Base-by-base conservation (phyloP, 2,329 filamentous ascomycete genomes). In the Truncatella angustata region DNA sequence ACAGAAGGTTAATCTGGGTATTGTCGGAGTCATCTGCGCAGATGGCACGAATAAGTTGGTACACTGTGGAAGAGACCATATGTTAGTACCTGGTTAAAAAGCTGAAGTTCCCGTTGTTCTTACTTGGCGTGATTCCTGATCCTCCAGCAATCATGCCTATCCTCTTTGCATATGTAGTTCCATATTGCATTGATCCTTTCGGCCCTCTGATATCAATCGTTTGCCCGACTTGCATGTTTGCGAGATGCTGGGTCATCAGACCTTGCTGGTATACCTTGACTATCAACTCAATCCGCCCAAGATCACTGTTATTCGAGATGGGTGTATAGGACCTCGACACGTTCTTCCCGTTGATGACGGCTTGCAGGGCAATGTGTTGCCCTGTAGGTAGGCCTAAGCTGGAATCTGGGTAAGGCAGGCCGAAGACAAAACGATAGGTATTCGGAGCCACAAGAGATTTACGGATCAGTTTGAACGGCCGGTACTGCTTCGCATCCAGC, bases 41-140 rank as follows among this genome's bases (percentile, higher is more conserved):
- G 52, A 86, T 82, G 39, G 81, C 81, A 4, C 82, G 77, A 59
- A 86, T 84, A 5, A 87, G 65, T 60, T 86, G 82, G 62, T 74
- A 82, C 76, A 83, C 43, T 46, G 9, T 10, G 12, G 28, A 14
- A 32, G 24, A 14, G n/a, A 21, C 1, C 14, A 9, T 1, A 14
- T 46, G 26, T 46, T 34, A 46, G 43, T 34, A 16, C 6, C 14
- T 18, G 11, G 18, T 14, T 20, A 1, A 12, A 6, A 9, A 3
- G 3, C 1, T n/a, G n/a, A n/a, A n/a, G n/a, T n/a, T n/a, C n/a
- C n/a, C n/a, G n/a, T n/a, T n/a, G n/a, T n/a, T n/a, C 43, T 21
- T 46, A 46, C 43, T 80, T 2, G 80, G 80, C 1, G 80, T 79
- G 52, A 80, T 78, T 5, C 77, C 77, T 40, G 74, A 58, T 11